Percentiles rank a stretch among this genome's conserved stretches.
Conservation (phyloP, 2,329 filamentous ascomycete species). For the Diplodia intermedia region DNA sequence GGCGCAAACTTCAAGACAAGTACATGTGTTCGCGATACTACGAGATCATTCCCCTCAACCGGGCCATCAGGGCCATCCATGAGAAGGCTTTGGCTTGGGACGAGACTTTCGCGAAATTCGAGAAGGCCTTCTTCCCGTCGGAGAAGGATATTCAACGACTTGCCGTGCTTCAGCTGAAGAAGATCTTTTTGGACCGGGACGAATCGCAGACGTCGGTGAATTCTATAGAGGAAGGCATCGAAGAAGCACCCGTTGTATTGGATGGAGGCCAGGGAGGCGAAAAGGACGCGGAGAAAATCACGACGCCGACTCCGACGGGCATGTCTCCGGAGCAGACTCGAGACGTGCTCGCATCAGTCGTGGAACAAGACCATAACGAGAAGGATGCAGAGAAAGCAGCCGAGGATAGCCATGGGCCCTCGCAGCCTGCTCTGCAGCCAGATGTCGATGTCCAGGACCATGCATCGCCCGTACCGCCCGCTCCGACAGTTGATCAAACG, state of each 20-base stretch:
- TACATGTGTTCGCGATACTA: constrained; percentile 97
- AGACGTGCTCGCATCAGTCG: constrained; percentile 68
- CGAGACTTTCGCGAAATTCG: constrained; percentile 85
- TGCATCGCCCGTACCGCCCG: neutral
- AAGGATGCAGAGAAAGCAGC: constrained; percentile 29
- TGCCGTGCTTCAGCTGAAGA: constrained; percentile 89
- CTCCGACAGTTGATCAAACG: constrained; percentile 32
- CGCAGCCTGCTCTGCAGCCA: constrained; percentile 17
- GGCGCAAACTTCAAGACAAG: constrained; percentile 81
- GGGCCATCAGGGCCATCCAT: constrained; percentile 85
- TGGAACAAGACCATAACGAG: constrained; percentile 64
- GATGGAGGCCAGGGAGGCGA: constrained; percentile 23
- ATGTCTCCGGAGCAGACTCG: constrained; percentile 68
- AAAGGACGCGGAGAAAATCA: constrained; percentile 41
- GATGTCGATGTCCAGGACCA: neutral
- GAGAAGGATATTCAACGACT: constrained; percentile 95
- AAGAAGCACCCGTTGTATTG: constrained; percentile 47
- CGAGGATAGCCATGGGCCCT: neutral
- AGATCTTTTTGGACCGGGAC: constrained; percentile 87
- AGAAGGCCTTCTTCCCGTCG: constrained; percentile 87
- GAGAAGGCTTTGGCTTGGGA: constrained; percentile 96
- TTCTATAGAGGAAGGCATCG: constrained; percentile 70
- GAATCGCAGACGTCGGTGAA: constrained; percentile 79
- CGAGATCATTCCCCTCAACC: constrained; percentile 92
- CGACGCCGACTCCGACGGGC: constrained; percentile 45